Evolutionary conservation across 164 flowering plant genomes (phyloP).

Genomic region (Aristolochia contorta): DNA sequence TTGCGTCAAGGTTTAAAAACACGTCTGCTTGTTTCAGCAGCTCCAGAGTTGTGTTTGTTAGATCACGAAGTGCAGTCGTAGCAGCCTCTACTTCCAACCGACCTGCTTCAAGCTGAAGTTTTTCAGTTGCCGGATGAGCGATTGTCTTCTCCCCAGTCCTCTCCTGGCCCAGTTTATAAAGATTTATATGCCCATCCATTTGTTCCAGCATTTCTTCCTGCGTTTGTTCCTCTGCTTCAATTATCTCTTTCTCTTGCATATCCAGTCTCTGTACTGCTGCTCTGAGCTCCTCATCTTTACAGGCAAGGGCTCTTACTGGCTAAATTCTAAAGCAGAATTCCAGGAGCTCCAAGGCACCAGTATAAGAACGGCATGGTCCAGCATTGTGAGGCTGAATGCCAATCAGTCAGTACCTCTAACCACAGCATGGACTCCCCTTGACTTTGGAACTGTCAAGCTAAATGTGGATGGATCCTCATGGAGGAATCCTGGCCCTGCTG

Average conservation of each 20-base stretch:
- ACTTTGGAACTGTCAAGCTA: no score
- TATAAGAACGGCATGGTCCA: no score
- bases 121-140: slow-evolving; percentile 67
- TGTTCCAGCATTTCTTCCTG: slow-evolving; percentile 41
- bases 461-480: no score
- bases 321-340: no score
- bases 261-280: slow-evolving; percentile 32
- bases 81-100: slow-evolving; percentile 84
- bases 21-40: slow-evolving; percentile 38
- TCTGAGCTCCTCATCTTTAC: slow-evolving; percentile 68
- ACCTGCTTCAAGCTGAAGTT: slow-evolving; percentile 71
- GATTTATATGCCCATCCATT: slow-evolving; percentile 33
- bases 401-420: no score
- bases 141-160: slow-evolving; percentile 41
- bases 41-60: slow-evolving; percentile 51
- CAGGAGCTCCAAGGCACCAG: no score
- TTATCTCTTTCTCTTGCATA: slow-evolving; percentile 42
- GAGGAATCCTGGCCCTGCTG: no score
- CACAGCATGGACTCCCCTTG: no score
- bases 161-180: slow-evolving; percentile 51
- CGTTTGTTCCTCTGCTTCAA: no score
- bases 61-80: slow-evolving; percentile 49
- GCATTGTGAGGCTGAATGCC: no score
- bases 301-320: slow-evolving; percentile 46
- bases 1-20: slow-evolving; percentile 28